These are phyloP conservation scores for Inga leiocalycina DNA, from an alignment of 306 rosid genomes.

Conservation along the genomic window DNA sequence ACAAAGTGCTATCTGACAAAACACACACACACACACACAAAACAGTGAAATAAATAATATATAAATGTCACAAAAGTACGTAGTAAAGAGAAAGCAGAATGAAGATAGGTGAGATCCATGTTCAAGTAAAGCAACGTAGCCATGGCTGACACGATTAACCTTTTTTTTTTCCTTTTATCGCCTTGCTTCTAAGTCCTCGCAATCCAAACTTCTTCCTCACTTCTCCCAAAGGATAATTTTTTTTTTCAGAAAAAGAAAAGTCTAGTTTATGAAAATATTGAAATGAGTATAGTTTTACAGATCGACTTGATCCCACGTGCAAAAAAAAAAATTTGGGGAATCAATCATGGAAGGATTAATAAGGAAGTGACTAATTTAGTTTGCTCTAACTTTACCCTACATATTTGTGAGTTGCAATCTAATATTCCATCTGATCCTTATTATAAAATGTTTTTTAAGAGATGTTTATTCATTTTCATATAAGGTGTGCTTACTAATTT, in stretches of 20 bases:
- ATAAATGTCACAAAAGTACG: not conserved
- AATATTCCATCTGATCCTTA: too few species aligned
- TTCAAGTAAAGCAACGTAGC: not conserved
- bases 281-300: too few species aligned
- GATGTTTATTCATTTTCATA: too few species aligned
- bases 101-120: not conserved
- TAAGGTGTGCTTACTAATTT: too few species aligned
- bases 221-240: too few species aligned
- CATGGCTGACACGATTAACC: not conserved
- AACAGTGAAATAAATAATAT: not conserved
- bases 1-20: conserved; percentile 48
- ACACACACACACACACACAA: not conserved
- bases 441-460: too few species aligned
- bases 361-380: not conserved
- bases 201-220: not conserved
- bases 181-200: not conserved
- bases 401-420: too few species aligned
- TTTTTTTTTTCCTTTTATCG: too few species aligned
- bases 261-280: too few species aligned
- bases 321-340: not conserved
- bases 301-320: not conserved
- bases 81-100: conserved; percentile 18
- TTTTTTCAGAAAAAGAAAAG: too few species aligned
- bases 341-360: not conserved
- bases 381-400: not conserved